phyloP scores from a whole-genome alignment of 2,329 filamentous ascomycete species.

The Colletotrichum cuscutae region DNA sequence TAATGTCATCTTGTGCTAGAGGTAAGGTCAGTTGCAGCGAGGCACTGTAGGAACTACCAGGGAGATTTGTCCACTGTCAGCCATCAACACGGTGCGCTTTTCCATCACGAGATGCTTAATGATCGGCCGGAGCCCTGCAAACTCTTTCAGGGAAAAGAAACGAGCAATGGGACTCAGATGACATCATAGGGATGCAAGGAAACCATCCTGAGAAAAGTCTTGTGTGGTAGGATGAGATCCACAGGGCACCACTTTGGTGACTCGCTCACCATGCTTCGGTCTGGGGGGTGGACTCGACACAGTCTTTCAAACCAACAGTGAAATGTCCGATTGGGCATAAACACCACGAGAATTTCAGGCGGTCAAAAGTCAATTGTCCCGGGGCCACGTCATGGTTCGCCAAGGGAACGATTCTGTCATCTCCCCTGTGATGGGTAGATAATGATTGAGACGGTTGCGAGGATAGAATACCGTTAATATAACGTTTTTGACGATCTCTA shows the following conservation, averaged over 20 bases:
- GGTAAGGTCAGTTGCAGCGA: neutral
- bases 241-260: neutral
- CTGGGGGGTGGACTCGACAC: neutral
- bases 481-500: slow-evolving; percentile 24
- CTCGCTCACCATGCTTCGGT: neutral
- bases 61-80: neutral
- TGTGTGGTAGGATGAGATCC: neutral
- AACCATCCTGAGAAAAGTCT: neutral
- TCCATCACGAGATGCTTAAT: neutral
- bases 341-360: neutral
- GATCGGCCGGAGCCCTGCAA: slow-evolving; percentile 28
- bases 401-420: neutral
- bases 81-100: slow-evolving; percentile 9
- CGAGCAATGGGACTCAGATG: slow-evolving; percentile 20
- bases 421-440: neutral
- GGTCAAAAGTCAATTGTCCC: slow-evolving; percentile 10
- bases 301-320: neutral
- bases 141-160: slow-evolving; percentile 9
- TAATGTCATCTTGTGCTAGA: neutral
- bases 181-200: slow-evolving; percentile 20
- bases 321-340: neutral
- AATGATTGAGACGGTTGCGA: neutral
- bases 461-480: slow-evolving; percentile 21
- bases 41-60: neutral
- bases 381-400: slow-evolving; percentile 8